Conservation (phyloP, 129 eudicot species). For the Glebionis coronaria region DNA sequence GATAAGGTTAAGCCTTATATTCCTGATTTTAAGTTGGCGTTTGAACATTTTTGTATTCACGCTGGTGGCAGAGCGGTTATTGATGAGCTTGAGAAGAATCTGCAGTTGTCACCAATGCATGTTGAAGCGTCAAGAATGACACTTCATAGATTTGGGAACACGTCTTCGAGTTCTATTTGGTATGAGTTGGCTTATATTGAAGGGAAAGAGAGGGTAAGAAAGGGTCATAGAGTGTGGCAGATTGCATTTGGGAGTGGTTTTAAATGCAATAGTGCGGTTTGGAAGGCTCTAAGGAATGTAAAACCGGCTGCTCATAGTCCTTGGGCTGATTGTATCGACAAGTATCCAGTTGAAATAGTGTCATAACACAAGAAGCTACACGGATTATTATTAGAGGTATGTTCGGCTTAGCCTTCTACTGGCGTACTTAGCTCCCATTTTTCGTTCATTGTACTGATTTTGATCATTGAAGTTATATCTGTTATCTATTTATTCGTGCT, state of each 20-base stretch:
- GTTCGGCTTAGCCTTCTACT: background rate
- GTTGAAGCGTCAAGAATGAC: constrained; percentile 12
- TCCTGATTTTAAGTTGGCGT: constrained; percentile 12
- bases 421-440: background rate
- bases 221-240: constrained; percentile 18
- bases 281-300: constrained; percentile 13
- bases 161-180: constrained; percentile 12
- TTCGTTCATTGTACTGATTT: background rate
- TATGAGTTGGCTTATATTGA: constrained; percentile 14
- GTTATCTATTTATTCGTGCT: background rate
- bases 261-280: constrained; percentile 12
- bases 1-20: constrained; percentile 12
- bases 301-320: constrained; percentile 2
- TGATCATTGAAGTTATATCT: background rate
- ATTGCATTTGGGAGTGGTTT: constrained; percentile 12
- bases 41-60: constrained; percentile 11
- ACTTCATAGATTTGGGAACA: constrained; percentile 14
- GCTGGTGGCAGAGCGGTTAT: constrained; percentile 12
- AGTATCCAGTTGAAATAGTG: constrained; percentile 10
- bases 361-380: background rate
- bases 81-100: constrained; percentile 15
- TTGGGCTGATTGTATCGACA: constrained; percentile 17
- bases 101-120: constrained; percentile 6
- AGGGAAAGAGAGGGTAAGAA: constrained; percentile 8
- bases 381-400: background rate